Base-by-base conservation (phyloP, 1,139 yeast species). In the Yamadazyma sp. region DNA sequence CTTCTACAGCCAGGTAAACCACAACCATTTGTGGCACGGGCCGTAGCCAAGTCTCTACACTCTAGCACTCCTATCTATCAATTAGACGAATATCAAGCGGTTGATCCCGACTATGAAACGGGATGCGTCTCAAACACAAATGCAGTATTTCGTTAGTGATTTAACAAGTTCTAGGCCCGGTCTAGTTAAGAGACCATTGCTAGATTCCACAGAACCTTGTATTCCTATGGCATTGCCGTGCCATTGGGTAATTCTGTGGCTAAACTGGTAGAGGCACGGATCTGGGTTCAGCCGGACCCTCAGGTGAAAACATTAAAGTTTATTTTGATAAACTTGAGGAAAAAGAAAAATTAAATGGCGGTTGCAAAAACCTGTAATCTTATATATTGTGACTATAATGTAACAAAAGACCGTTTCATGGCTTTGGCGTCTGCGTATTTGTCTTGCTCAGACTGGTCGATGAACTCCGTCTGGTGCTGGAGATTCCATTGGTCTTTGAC, bases 401-500 rank as follows among this genome's bases (percentile, higher is more conserved):
- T 67, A 18, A 68, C 64, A 57, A 73, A 90, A 1, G 78, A 80
- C 59, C 97, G 77, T 76, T 90, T 90, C 51, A 71, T 70, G 2
- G 80, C 72, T 27, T 62, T 62, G 50, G 78, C 75, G 24, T 80
- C 85, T 27, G 74, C 78, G 44, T 73, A 67, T 39, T 65, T 73
- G 39, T 64, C 64, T 56, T 76, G 82, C 49, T 82, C 86, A 24
- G 70, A 72, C 40, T 81, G 89, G 49, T 86, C 96, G 37, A 78
- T 75, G 56, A 82, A 90, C 56, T 83, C 88, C 29, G 77, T 71
- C 46, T 77, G 80, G 56, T 90, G 97, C 35, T 72, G 73, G 52
- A 82, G 62, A 41, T 79, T 78, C 97, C 97, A 90, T 59, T 86
- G 90, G 34, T 75, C 78, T 54, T 80, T 82, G 44, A 86, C 64